Conservation (phyloP, 2,329 filamentous ascomycete species). For the Epicoccum sorghinum region DNA sequence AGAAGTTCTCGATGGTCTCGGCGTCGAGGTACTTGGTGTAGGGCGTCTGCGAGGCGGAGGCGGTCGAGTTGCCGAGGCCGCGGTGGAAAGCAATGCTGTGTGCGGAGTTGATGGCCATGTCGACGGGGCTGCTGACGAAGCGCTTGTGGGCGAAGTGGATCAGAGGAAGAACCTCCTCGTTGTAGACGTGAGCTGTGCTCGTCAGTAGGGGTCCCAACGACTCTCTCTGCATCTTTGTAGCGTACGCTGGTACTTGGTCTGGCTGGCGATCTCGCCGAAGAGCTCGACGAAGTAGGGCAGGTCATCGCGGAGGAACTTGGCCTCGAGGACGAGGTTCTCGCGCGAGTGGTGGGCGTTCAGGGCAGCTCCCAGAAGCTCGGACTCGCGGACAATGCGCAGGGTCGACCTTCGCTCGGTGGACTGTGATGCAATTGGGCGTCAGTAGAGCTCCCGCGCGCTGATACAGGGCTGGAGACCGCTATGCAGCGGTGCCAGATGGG, state of each 20-base stretch:
- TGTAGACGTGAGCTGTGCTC: slow-evolving; percentile 78
- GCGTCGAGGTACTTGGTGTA: slow-evolving; percentile 81
- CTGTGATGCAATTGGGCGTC: slow-evolving; percentile 51
- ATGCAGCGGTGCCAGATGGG: not conserved
- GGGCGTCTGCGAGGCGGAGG: slow-evolving; percentile 73
- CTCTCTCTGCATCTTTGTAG: not conserved
- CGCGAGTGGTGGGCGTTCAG: slow-evolving; percentile 87
- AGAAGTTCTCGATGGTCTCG: slow-evolving; percentile 75
- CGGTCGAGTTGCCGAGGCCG: slow-evolving; percentile 81
- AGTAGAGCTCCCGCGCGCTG: slow-evolving; percentile 3
- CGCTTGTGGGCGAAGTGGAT: slow-evolving; percentile 80
- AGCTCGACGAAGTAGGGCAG: slow-evolving; percentile 98
- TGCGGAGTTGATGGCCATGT: slow-evolving; percentile 82
- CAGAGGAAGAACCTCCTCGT: slow-evolving; percentile 81
- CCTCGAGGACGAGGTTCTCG: slow-evolving; percentile 89
- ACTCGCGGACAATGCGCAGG: slow-evolving; percentile 90
- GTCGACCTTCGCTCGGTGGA: slow-evolving; percentile 88
- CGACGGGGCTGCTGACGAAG: slow-evolving; percentile 65
- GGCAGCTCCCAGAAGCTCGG: slow-evolving; percentile 92
- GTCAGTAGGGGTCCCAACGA: slow-evolving; percentile 3
- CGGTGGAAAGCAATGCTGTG: slow-evolving; percentile 91
- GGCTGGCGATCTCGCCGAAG: slow-evolving; percentile 85
- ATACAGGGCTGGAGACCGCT: not conserved
- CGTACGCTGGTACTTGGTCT: slow-evolving; percentile 80
- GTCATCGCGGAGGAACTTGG: slow-evolving; percentile 94